A percentile compares a stretch with the other conserved stretches of the same genome.
Conservation (phyloP, 176 grass and related monocot genomes). For the Puya raimondii region DNA sequence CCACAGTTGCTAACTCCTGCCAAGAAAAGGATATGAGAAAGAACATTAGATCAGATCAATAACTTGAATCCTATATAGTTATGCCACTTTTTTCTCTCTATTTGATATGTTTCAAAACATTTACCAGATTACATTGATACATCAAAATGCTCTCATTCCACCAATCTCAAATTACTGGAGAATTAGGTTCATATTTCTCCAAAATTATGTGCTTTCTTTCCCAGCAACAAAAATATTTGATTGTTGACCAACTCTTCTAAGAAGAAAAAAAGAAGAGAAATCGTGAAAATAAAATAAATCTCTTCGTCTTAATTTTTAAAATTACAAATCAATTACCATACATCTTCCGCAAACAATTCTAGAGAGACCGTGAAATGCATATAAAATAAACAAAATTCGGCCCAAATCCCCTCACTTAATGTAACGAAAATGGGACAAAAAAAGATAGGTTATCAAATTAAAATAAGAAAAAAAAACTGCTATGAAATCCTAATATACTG, state of each 20-base stretch:
- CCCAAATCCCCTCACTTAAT: neutral
- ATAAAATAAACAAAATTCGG: neutral
- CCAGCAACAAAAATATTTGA: neutral
- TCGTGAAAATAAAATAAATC: neutral
- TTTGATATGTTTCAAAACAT: neutral
- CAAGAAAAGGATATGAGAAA: neutral
- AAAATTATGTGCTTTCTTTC: neutral
- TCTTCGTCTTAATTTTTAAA: neutral
- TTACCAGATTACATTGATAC: neutral
- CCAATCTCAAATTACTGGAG: neutral
- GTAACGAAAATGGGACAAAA: neutral
- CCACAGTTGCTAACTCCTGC: neutral
- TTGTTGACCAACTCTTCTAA: too few species aligned
- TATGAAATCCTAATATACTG: neutral
- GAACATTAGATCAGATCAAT: neutral
- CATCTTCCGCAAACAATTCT: neutral
- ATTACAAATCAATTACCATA: too few species aligned
- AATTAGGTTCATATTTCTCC: neutral
- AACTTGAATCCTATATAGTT: neutral
- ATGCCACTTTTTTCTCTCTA: neutral
- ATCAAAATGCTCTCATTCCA: neutral
- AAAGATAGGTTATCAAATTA: neutral
- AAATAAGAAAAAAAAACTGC: neutral
- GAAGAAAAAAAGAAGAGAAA: neutral
- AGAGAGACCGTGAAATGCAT: too few species aligned